Evolutionary conservation across 2,329 filamentous ascomycete species (phyloP).

Genomic region (Neofusicoccum ribis): DNA sequence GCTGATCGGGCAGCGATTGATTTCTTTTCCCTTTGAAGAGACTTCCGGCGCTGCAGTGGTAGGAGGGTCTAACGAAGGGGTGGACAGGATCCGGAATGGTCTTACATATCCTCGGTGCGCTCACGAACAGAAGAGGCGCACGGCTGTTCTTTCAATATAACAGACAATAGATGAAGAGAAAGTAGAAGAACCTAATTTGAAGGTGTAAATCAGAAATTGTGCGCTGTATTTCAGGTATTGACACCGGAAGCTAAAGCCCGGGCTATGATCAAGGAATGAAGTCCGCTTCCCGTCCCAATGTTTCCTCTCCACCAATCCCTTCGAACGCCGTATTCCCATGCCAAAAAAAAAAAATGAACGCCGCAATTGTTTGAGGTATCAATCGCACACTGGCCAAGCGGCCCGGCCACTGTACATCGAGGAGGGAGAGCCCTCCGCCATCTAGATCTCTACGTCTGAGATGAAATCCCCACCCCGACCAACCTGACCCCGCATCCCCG

Average conservation of each 20-base stretch:
- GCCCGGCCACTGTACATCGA: background rate
- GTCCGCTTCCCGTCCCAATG: too few relatives aligned
- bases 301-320: background rate
- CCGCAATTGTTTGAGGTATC: background rate
- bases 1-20: background rate
- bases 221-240: background rate
- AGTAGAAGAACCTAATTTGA: background rate
- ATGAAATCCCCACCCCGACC: background rate
- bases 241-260: too few relatives aligned
- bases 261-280: too few relatives aligned
- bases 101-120: background rate
- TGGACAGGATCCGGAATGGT: background rate
- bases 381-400: background rate
- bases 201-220: background rate
- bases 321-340: background rate
- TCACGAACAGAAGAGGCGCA: background rate
- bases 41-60: background rate
- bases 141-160: background rate
- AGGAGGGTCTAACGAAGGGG: background rate
- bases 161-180: background rate
- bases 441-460: background rate
- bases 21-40: background rate
- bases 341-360: background rate
- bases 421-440: background rate
- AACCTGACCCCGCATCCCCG: background rate